A percentile compares a stretch with the other conserved stretches of the same genome.
These are phyloP conservation scores for Abrus precatorius DNA, from an alignment of 306 rosid genomes.

Conservation along the genomic window DNA sequence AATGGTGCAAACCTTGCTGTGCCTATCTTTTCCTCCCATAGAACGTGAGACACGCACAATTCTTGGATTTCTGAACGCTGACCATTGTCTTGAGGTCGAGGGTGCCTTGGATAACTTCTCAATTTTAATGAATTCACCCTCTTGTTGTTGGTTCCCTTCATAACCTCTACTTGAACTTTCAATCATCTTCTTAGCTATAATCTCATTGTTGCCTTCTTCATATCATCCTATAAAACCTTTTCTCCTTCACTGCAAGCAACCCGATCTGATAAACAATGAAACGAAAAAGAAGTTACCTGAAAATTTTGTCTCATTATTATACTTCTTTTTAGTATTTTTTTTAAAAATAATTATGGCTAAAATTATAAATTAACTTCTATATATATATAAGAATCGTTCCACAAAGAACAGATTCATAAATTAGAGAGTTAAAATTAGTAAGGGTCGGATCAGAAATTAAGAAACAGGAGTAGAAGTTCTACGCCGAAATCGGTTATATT, in stretches of 20 bases:
- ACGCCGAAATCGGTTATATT: constrained; percentile 16
- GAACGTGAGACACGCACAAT: constrained; percentile 84
- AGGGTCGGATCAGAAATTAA: constrained; percentile 16
- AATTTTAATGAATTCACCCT: constrained; percentile 32
- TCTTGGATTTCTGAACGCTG: constrained; percentile 80
- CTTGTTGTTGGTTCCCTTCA: constrained; percentile 49
- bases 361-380: neutral
- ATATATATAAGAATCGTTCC: no score
- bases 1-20: constrained; percentile 88
- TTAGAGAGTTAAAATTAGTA: neutral
- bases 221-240: constrained; percentile 8
- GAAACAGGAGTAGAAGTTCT: neutral
- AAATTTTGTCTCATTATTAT: neutral
- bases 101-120: constrained; percentile 49
- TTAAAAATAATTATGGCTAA: constrained; percentile 19
- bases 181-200: constrained; percentile 52
- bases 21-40: constrained; percentile 96
- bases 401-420: neutral
- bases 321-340: neutral
- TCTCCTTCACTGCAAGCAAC: constrained; percentile 29
- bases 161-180: constrained; percentile 63
- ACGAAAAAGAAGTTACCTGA: neutral
- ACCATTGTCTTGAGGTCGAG: constrained; percentile 74
- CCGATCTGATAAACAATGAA: constrained; percentile 30
- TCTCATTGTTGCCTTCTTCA: constrained; percentile 19